A percentile compares a stretch with the other conserved stretches of the same genome.
Evolutionary conservation across 1,139 yeast genomes (phyloP).

Genomic region (Komagataea norvegica): DNA sequence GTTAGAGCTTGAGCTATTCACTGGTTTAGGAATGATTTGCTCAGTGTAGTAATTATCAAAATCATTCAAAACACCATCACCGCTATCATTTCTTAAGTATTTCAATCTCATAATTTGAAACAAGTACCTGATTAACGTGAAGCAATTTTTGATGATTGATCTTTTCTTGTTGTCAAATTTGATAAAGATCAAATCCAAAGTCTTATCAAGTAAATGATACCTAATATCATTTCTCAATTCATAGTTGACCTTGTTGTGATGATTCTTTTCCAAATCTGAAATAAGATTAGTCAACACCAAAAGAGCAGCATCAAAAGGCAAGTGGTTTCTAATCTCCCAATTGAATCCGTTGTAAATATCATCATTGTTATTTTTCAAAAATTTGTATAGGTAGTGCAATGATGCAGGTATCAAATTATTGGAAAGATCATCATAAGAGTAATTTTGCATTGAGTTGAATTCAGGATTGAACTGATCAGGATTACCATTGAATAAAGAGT

Average conservation of each 20-base stretch:
- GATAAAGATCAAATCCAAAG: slow-evolving; percentile 28
- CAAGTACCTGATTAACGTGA: slow-evolving; percentile 28
- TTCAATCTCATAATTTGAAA: slow-evolving; percentile 28
- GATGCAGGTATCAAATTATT: slow-evolving; percentile 53
- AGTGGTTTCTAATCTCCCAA: slow-evolving; percentile 56
- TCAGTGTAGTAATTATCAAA: slow-evolving; percentile 24
- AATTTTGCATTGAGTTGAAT: slow-evolving; percentile 6
- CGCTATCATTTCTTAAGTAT: slow-evolving; percentile 22
- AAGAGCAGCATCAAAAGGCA: slow-evolving; percentile 58
- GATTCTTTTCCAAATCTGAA: slow-evolving; percentile 44
- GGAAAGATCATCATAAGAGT: slow-evolving; percentile 43
- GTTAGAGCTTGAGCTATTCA: slow-evolving; percentile 10
- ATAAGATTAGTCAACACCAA: slow-evolving; percentile 48
- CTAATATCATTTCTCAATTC: slow-evolving; percentile 29
- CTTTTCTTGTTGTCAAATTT: slow-evolving; percentile 29
- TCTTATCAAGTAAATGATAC: slow-evolving; percentile 27
- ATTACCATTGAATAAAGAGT: slow-evolving; percentile 10
- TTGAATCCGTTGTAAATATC: slow-evolving; percentile 37
- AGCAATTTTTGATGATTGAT: slow-evolving; percentile 29
- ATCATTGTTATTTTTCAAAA: slow-evolving; percentile 31
- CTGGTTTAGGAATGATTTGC: slow-evolving; percentile 26
- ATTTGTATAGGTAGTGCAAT: slow-evolving; percentile 53
- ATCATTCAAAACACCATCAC: slow-evolving; percentile 15
- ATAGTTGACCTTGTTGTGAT: slow-evolving; percentile 20
- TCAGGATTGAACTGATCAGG: slow-evolving; percentile 5